Base-by-base conservation (phyloP, 257 asterid genomes). In the Catharanthus roseus region DNA sequence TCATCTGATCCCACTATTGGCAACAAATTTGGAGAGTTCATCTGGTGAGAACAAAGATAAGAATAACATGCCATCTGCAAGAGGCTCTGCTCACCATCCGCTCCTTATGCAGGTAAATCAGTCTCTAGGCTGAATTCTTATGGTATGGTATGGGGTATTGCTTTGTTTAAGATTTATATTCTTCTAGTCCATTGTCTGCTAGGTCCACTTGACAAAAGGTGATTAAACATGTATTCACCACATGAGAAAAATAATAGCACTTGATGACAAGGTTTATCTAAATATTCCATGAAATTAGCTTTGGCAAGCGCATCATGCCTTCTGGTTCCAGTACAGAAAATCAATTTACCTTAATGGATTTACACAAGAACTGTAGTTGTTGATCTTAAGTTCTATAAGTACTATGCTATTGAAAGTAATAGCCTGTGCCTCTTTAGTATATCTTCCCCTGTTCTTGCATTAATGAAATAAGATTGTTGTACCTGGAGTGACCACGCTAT, bases 1-100 rank as follows among this genome's bases (percentile, higher is more conserved):
- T 72, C 99, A 93, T 41, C 97, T 93, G 57, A 81, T 83, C 76
- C 99, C 96, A 69, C 88, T 93, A 57, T 75, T 93, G 78, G 99
- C 96, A 73, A 83, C 84, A 56, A 88, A 85, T 74, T 70, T 82
- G 74, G 92, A 84, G 69, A 86, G 81, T 65, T 72, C 69, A 73
- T 79, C 88, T 69, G 74, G 84, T 62, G 88, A 87, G 78, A 44
- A 81, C 66, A 80, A 86, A 61, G 90, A 83, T 63, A 87, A 83
- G 75, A 74, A 47, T 77, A 74, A 75, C 56, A 76, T 77, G 55
- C 78, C 86, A 45, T 79, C 91, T 75, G 72, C 88, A 60, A 83
- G 86, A 81, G 88, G 82, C 66, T 78, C 82, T n/a, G n/a, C n/a
- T 70, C 97, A 93, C 73, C 99, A 93, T 81, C 95, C 71, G 75